phyloP scores from a whole-genome alignment of 805 yeast species.

The Helenozyma rhizophorensis region DNA sequence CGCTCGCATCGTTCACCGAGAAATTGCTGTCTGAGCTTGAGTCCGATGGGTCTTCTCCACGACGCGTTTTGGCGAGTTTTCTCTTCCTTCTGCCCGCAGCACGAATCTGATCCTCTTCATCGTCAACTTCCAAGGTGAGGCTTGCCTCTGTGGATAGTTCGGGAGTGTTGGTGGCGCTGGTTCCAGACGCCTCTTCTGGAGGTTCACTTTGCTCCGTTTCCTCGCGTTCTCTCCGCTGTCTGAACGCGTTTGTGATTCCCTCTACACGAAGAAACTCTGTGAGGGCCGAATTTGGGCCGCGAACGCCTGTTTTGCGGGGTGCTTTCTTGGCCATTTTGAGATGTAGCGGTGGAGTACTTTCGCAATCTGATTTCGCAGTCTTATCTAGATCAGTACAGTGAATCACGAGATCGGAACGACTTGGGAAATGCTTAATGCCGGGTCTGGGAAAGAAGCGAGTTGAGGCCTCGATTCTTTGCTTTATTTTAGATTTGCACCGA shows the following conservation, averaged over 20 bases:
- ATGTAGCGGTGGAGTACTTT: too few relatives aligned
- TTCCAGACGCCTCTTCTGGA: too few relatives aligned
- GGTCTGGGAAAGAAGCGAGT: too few relatives aligned
- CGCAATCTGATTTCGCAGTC: too few relatives aligned
- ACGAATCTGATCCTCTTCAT: conserved; percentile 5
- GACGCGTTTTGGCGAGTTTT: conserved; percentile 1
- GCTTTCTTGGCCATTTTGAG: too few relatives aligned
- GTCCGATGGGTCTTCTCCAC: neutral
- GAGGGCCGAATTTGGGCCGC: conserved; percentile 80
- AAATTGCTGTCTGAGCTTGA: conserved; percentile 1
- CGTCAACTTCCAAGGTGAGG: conserved; percentile 5
- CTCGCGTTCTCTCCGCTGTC: conserved; percentile 29
- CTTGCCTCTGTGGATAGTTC: conserved; percentile 4
- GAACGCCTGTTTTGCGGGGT: conserved; percentile 18
- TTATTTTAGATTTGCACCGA: too few relatives aligned
- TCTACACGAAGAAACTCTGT: conserved; percentile 85
- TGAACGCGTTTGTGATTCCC: conserved; percentile 82
- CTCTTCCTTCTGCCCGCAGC: conserved; percentile 1
- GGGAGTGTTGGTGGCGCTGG: too few relatives aligned
- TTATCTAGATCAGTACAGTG: too few relatives aligned
- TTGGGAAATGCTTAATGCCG: too few relatives aligned
- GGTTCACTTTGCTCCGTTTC: too few relatives aligned
- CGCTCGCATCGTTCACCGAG: conserved; percentile 15
- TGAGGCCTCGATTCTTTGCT: too few relatives aligned
- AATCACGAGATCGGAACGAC: too few relatives aligned